Base-by-base conservation (phyloP, 2,329 filamentous ascomycete genomes). In the Lasiodiplodia sp. region DNA sequence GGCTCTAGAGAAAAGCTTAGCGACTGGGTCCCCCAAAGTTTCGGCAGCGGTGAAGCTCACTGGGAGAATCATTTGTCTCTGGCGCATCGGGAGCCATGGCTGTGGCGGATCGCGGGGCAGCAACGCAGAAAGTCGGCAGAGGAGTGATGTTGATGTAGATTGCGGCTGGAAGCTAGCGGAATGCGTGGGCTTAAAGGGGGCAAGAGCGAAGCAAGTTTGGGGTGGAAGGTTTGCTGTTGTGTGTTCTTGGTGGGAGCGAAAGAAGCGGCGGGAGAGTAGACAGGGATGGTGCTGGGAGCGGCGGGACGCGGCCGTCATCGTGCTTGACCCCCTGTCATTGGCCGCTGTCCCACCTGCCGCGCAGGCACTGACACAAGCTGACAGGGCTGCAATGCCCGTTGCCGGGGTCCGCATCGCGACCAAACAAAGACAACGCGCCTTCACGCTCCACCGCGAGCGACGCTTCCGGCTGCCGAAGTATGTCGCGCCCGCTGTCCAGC, bases 61-160 rank as follows among this genome's bases (percentile, higher is more conserved):
- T 73, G 16, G 80, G 74, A 51, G 78, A 73, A 65, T 75, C 76
- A 70, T 82, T 82, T 67, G 80, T 81, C 69, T 82, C 78, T n/a
- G 77, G 77, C 69, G 78, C 77, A 69, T 82, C 77, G 31, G 70
- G 67, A 23, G 71, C 21, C 55, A 67, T 70, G 60, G 23, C 37
- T 18, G 23, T 21, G 51, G 40, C 31, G 28, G 16, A 56, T 60
- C n/a, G 51, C 40, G 53, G 38, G 66, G 31, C 14, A 52, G 28
- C n/a, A 16, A 40, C 12, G 25, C 11, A 38, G 28, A 7, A 14
- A 40, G 38, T 4, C 16, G 44, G 34, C 28, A 31, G 6, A n/a
- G 21, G 23, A n/a, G 40, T 11, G 60, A 47, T 2, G 44, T 2
- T 8, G 34, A 3, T 6, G 23, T 11, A 2, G 18, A 11, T 7